These are phyloP conservation scores for Panicum miliaceum DNA, from an alignment of 176 grass and related monocot genomes.

Conservation along the genomic window DNA sequence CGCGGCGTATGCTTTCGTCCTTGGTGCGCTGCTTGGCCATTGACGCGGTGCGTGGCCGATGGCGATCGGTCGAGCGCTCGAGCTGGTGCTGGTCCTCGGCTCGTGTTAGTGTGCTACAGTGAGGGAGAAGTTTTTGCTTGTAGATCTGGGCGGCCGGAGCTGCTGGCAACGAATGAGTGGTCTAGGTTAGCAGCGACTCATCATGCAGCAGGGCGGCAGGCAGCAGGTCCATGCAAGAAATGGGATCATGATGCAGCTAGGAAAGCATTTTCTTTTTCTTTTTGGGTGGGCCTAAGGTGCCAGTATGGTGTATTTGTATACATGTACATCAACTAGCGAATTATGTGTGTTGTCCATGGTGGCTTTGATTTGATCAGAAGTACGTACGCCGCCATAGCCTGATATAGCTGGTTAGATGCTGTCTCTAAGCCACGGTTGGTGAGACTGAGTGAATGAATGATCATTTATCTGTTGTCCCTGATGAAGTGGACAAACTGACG, in stretches of 20 bases:
- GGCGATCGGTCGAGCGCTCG: neutral
- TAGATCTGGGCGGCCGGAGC: constrained; percentile 34
- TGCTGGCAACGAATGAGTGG: constrained; percentile 21
- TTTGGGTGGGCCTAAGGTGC: constrained; percentile 2
- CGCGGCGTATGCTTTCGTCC: neutral
- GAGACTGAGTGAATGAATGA: neutral
- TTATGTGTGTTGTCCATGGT: neutral
- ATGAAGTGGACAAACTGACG: constrained; percentile 26
- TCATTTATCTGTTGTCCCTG: neutral
- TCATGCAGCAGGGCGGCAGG: neutral
- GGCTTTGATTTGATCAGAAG: neutral
- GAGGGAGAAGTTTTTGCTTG: neutral
- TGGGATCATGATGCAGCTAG: neutral
- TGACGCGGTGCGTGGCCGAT: neutral
- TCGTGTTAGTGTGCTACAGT: neutral
- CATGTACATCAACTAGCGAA: neutral
- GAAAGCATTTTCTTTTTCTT: neutral
- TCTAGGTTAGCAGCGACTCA: constrained; percentile 15
- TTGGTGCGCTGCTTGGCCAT: neutral
- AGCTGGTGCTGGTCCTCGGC: constrained; percentile 7
- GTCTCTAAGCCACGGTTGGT: neutral
- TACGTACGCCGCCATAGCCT: neutral
- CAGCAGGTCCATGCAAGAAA: constrained; percentile 29
- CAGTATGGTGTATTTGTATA: neutral
- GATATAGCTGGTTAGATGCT: neutral